Conservation (phyloP, 805 yeast species). For the Candida wancherniae region DNA sequence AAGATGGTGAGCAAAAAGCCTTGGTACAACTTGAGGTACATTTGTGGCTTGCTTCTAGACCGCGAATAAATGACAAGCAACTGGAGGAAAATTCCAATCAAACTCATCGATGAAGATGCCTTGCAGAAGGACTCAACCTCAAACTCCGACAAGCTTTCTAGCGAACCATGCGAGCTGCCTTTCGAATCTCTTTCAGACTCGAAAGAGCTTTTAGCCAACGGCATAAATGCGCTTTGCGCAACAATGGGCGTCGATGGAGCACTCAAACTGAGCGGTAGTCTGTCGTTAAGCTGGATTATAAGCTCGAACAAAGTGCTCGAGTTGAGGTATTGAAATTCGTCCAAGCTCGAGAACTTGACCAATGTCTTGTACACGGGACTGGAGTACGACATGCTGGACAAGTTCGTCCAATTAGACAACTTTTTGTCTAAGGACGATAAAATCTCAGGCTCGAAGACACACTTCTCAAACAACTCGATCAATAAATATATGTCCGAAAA, state of each 20-base stretch:
- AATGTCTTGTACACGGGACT: conserved; percentile 21
- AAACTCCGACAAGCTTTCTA: conserved; percentile 4
- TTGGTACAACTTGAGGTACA: conserved; percentile 27
- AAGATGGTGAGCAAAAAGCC: conserved; percentile 30
- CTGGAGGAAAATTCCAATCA: conserved; percentile 31
- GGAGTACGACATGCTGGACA: conserved; percentile 17
- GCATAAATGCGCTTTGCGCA: conserved; percentile 9
- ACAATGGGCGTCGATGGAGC: conserved; percentile 41
- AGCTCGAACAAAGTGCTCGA: conserved; percentile 30
- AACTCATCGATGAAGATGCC: conserved; percentile 27
- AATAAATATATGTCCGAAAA: conserved; percentile 25
- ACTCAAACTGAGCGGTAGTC: conserved; percentile 38
- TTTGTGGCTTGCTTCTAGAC: conserved; percentile 29
- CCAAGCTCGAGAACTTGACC: conserved; percentile 18
- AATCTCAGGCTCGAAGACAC: conserved; percentile 27
- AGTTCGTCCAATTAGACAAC: conserved; percentile 27
- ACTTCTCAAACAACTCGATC: conserved; percentile 30
- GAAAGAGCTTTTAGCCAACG: conserved; percentile 9
- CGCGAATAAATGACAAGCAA: conserved; percentile 30
- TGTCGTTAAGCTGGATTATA: conserved; percentile 36
- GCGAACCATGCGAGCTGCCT: conserved; percentile 1
- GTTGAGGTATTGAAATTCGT: conserved; percentile 33
- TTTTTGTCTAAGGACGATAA: conserved; percentile 22
- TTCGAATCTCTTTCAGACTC: conserved; percentile 6
- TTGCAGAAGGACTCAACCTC: conserved; percentile 1